Conservation (phyloP, 345 rosid genomes). For the Rhizophora apiculata region DNA sequence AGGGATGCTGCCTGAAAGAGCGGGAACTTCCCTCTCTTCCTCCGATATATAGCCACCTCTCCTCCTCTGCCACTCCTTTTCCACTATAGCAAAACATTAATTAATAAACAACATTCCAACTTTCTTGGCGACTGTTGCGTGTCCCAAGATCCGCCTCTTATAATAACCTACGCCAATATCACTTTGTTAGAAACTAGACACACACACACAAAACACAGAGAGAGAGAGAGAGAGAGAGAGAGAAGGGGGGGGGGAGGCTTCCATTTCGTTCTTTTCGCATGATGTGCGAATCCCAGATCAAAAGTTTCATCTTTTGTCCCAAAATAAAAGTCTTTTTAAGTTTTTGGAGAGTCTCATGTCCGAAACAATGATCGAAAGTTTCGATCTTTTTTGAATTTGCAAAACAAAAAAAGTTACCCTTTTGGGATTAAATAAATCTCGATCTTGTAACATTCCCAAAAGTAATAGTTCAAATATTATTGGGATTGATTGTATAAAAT, state of each 20-base stretch:
- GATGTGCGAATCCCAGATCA: constrained; percentile 2
- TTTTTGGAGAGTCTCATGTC: constrained; percentile 2
- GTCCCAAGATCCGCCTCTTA: constrained; percentile 15
- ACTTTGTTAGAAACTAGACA: neutral
- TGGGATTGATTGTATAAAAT: constrained; percentile 10
- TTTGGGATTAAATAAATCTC: no score
- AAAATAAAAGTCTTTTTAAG: no score
- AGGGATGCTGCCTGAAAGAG: constrained; percentile 3
- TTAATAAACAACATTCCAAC: neutral
- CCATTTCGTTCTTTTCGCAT: no score
- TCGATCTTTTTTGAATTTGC: neutral
- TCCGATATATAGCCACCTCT: neutral
- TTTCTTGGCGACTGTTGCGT: neutral
- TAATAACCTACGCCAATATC: no score
- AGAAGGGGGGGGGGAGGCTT: neutral
- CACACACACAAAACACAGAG: neutral
- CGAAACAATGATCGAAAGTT: neutral
- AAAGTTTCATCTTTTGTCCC: neutral
- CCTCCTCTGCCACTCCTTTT: neutral
- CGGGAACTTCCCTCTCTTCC: constrained; percentile 7
- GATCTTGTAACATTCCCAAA: neutral
- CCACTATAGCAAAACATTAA: neutral
- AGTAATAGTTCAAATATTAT: neutral
- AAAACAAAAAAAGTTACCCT: neutral
- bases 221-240: neutral